These are phyloP conservation scores for Ustilago sp. DNA, from an alignment of 1,284 basidiomycete genomes.

Conservation along the genomic window DNA sequence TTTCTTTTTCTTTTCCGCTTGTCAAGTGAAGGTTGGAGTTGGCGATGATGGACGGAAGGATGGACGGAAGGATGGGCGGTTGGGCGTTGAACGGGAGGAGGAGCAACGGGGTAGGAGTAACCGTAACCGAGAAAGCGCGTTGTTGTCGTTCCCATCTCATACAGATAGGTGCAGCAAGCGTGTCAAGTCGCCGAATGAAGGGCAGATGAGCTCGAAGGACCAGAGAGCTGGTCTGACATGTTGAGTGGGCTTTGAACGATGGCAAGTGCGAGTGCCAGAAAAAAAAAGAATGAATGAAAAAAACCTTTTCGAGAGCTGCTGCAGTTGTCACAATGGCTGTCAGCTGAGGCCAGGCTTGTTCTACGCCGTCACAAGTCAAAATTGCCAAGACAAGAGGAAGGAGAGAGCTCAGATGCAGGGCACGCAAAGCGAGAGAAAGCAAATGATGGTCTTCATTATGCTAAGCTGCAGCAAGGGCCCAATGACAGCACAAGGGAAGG, in stretches of 20 bases:
- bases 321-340: constrained; percentile 2
- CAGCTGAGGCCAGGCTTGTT: neutral
- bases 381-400: neutral
- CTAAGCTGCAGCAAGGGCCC: too few species aligned
- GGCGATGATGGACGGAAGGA: neutral
- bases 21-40: too few species aligned
- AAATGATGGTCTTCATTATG: neutral
- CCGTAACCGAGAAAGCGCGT: neutral
- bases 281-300: too few species aligned
- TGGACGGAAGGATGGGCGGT: neutral
- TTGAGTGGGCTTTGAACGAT: too few species aligned
- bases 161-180: constrained; percentile 11
- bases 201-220: neutral
- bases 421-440: neutral
- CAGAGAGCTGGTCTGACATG: too few species aligned
- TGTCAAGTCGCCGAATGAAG: neutral
- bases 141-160: constrained; percentile 6
- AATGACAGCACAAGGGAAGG: neutral
- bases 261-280: too few species aligned
- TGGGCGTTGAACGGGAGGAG: neutral
- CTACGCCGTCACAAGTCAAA: too few species aligned
- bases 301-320: too few species aligned
- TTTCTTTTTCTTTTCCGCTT: too few species aligned
- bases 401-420: neutral
- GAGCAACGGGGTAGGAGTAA: neutral